These are phyloP conservation scores for Madurella mycetomatis DNA, from an alignment of 2,329 filamentous ascomycete species.

Conservation along the genomic window DNA sequence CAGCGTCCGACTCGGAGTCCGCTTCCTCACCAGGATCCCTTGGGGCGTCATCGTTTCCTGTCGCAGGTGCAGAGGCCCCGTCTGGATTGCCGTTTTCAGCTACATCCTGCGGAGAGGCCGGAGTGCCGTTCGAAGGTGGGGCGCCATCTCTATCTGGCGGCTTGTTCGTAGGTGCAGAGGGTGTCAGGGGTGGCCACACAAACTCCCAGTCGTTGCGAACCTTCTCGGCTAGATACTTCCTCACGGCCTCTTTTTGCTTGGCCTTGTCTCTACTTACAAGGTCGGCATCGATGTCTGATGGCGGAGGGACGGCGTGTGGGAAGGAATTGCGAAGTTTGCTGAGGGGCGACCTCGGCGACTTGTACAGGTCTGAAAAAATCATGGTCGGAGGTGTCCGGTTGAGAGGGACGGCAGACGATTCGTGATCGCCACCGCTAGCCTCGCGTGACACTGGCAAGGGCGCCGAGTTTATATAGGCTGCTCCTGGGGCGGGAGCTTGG, in stretches of 20 bases:
- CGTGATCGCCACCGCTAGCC: conserved; percentile 19
- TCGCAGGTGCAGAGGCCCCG: background rate
- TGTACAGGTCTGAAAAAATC: conserved; percentile 58
- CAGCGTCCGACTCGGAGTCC: conserved; percentile 41
- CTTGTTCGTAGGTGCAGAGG: background rate
- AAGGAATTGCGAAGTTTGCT: conserved; percentile 45
- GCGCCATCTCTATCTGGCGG: background rate
- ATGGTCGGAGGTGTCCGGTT: conserved; percentile 36
- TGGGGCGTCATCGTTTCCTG: conserved; percentile 25
- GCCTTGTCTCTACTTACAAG: conserved; percentile 57
- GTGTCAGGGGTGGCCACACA: conserved; percentile 43
- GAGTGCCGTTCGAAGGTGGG: background rate
- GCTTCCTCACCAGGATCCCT: conserved; percentile 36
- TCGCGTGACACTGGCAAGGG: conserved; percentile 17
- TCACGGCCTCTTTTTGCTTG: conserved; percentile 61
- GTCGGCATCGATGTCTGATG: conserved; percentile 53
- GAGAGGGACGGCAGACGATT: conserved; percentile 18
- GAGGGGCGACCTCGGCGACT: conserved; percentile 50
- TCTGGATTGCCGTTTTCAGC: conserved; percentile 1
- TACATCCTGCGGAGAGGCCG: conserved; percentile 3
- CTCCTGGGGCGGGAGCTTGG: conserved; percentile 12
- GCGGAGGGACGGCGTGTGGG: conserved; percentile 28
- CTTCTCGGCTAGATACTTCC: conserved; percentile 48
- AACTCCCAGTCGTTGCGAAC: conserved; percentile 59
- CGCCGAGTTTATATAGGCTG: conserved; percentile 23